These are phyloP conservation scores for Biscogniauxia marginata DNA, from an alignment of 2,329 filamentous ascomycete species.

Conservation along the genomic window DNA sequence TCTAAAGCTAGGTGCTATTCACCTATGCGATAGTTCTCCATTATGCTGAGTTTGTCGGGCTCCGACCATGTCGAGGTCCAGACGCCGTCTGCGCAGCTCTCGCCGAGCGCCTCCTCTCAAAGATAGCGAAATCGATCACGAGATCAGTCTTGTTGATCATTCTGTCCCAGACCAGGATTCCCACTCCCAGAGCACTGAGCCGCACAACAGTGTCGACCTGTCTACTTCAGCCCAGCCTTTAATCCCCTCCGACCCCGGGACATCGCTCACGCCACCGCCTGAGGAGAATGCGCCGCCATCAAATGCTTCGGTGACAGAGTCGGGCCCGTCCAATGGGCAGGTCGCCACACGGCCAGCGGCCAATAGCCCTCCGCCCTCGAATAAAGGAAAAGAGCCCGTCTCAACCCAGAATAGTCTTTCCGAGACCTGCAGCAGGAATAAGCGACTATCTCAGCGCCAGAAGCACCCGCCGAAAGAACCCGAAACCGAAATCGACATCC, in stretches of 20 bases:
- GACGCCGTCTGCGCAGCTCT: constrained; percentile 43
- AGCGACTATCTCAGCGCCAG: constrained; percentile 4
- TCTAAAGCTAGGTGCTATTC: constrained; percentile 8
- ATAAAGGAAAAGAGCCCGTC: constrained; percentile 1
- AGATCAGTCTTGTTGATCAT: constrained; percentile 66
- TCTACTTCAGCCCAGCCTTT: constrained; percentile 21
- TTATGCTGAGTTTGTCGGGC: constrained; percentile 23
- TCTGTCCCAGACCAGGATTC: constrained; percentile 24
- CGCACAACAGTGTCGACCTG: constrained; percentile 13
- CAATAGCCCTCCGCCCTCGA: constrained; percentile 2
- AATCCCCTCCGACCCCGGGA: constrained; percentile 21
- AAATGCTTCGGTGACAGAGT: constrained; percentile 9
- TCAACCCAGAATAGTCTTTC: constrained; percentile 9
- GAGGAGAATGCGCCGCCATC: constrained; percentile 9
- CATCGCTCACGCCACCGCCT: constrained; percentile 18
- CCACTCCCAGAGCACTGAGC: constrained; percentile 14
- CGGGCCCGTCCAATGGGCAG: constrained; percentile 16
- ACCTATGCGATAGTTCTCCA: constrained; percentile 15
- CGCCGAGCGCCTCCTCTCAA: constrained; percentile 55
- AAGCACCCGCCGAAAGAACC: constrained; percentile 26
- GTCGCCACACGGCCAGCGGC: constrained; percentile 7
- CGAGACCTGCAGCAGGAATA: constrained; percentile 5
- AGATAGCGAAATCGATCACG: constrained; percentile 66
- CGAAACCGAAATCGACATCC: constrained; percentile 70
- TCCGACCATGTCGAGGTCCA: constrained; percentile 39